Base-by-base conservation (phyloP, 176 grass and related monocot genomes). In the Poa pratensis region DNA sequence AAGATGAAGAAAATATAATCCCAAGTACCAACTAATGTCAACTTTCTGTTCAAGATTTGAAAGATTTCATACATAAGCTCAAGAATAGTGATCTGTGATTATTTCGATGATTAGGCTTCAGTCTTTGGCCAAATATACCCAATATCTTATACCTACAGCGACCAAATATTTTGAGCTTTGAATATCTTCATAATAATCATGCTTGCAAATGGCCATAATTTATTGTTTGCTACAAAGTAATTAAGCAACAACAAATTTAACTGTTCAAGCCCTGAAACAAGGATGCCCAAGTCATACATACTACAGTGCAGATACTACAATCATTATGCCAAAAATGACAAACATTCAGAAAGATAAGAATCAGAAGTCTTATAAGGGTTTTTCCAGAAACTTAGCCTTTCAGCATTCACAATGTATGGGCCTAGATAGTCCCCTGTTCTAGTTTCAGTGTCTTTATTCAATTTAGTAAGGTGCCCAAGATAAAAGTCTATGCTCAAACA, bases 311-410 rank as follows among this genome's bases (percentile, higher is more conserved):
- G 27, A 54, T 53, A 63, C 60, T 63, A 28, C 5, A 11, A 14
- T 3, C 14, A 35, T 28, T 14, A 57, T 35, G 50, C 4, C 19
- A 57, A 76, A 76, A 8, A 34, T 32, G 43, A 73, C 16, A 57
- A 76, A 37, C 28, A 35, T 57, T 34, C 74, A 22, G 50, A 76
- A 78, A 42, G 32, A 42, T 40, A 40, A 59, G 75, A 7, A 23
- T 22, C 13, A 60, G 3, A 40, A 24, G 14, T 60, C 1, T 17
- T 27, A 45, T 27, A 62, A 43, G n/a, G 57, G 9, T 10, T 45
- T 45, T 62, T 79, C 57, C 76, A 62, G 43, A 62, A 79, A 19
- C 55, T 45, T 42, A 60, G 51, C 19, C 20, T 78, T 39, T 42
- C 52, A 77, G 52, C n/a, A 78, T 59, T 59, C n/a, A 78, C 34